Conservation (phyloP, 495 filamentous ascomycete species). For the Mytilinidion resinicola region DNA sequence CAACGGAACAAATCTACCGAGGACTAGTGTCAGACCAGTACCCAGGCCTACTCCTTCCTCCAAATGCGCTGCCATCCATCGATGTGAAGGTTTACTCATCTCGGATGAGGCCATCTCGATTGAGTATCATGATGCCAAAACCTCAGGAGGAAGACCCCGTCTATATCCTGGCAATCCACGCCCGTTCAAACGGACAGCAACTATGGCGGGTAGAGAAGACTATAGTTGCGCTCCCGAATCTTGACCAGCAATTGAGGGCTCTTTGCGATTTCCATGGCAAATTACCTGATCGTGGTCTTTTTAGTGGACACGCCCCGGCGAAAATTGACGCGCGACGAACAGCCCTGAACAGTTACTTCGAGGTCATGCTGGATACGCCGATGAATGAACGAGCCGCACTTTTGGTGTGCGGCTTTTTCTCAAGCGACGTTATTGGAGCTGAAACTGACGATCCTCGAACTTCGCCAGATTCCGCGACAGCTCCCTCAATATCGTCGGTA, state of each 20-base stretch:
- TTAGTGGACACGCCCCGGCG: constrained; percentile 87
- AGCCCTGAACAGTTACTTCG: constrained; percentile 79
- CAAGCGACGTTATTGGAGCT: constrained; percentile 75
- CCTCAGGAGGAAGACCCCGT: constrained; percentile 80
- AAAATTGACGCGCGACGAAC: constrained; percentile 83
- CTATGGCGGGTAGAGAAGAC: constrained; percentile 94
- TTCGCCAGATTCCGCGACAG: constrained; percentile 38
- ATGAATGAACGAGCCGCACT: constrained; percentile 76
- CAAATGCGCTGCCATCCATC: constrained; percentile 82
- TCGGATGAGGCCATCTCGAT: constrained; percentile 81
- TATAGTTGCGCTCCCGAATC: constrained; percentile 65
- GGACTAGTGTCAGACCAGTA: constrained; percentile 77
- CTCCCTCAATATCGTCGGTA: constrained; percentile 29
- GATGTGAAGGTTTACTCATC: constrained; percentile 85
- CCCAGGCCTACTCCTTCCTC: constrained; percentile 75
- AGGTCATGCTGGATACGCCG: constrained; percentile 70
- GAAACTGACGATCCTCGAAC: constrained; percentile 48
- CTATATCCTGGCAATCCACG: constrained; percentile 81
- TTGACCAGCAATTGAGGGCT: constrained; percentile 75
- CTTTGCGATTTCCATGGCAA: constrained; percentile 58
- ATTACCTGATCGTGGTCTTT: constrained; percentile 78
- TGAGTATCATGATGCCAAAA: constrained; percentile 67
- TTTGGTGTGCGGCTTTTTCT: constrained; percentile 80
- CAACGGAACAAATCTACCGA: constrained; percentile 47
- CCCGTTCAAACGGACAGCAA: constrained; percentile 68